phyloP scores from a whole-genome alignment of 2,329 filamentous ascomycete species.

The Tolypocladium amazonense region DNA sequence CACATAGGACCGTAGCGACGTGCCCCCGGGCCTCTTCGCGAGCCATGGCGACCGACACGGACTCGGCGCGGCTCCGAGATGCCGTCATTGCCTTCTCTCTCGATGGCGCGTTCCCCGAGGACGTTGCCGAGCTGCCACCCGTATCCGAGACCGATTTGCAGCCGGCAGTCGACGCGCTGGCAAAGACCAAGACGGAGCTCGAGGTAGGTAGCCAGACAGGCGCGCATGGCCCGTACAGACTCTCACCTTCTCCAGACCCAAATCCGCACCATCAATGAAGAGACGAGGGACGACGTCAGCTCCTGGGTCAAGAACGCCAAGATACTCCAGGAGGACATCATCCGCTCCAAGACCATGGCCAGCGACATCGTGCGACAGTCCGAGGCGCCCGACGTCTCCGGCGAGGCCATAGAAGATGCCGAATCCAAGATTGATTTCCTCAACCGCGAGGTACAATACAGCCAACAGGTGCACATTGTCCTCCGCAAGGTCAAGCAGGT shows the following conservation, averaged over 20 bases:
- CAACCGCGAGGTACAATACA: conserved; percentile 47
- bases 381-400: conserved; percentile 48
- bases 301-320: conserved; percentile 81
- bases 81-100: conserved; percentile 29
- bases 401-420: conserved; percentile 40
- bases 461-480: conserved; percentile 40
- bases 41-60: conserved; percentile 20
- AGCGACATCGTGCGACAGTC: conserved; percentile 72
- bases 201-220: conserved; percentile 20
- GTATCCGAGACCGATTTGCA: conserved; percentile 26
- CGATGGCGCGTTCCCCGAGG: conserved; percentile 29
- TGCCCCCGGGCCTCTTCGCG: background rate
- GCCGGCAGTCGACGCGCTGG: conserved; percentile 28
- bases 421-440: conserved; percentile 47
- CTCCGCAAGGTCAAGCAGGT: conserved; percentile 44
- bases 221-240: background rate
- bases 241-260: conserved; percentile 32
- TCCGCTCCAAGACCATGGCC: conserved; percentile 67
- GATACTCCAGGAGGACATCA: conserved; percentile 75
- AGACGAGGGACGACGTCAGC: conserved; percentile 69
- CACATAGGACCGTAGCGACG: background rate
- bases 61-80: conserved; percentile 23
- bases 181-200: conserved; percentile 22
- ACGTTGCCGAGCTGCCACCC: conserved; percentile 23
- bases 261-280: conserved; percentile 65